Percentiles rank a stretch among this genome's conserved stretches.
Evolutionary conservation across 2,329 filamentous ascomycete genomes (phyloP).

Genomic region (Bipolaris oryzae): DNA sequence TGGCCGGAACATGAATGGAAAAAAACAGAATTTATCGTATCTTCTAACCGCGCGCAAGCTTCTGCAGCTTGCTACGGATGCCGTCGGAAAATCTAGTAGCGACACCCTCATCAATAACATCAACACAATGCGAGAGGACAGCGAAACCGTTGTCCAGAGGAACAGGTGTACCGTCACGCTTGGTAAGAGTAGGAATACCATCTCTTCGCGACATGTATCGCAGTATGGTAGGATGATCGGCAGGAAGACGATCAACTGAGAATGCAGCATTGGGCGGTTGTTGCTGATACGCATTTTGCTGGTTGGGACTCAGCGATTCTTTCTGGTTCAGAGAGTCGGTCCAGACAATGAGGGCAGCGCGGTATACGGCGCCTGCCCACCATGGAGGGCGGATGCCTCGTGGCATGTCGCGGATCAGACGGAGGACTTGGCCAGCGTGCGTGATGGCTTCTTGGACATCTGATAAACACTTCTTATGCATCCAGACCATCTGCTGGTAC

Average conservation of each 20-base stretch:
- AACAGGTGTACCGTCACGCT: slow-evolving; percentile 56
- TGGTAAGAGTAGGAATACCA: slow-evolving; percentile 59
- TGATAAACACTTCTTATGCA: slow-evolving; percentile 67
- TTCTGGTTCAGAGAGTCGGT: slow-evolving; percentile 62
- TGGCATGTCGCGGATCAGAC: slow-evolving; percentile 66
- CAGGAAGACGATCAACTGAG: slow-evolving; percentile 57
- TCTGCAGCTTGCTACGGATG: slow-evolving; percentile 60
- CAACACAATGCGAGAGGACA: slow-evolving; percentile 59
- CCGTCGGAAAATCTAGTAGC: slow-evolving; percentile 61
- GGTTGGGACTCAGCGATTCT: slow-evolving; percentile 49
- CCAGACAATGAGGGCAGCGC: slow-evolving; percentile 54
- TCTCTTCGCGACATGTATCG: slow-evolving; percentile 61
- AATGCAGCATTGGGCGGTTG: slow-evolving; percentile 49
- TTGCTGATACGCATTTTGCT: slow-evolving; percentile 48
- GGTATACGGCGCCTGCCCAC: slow-evolving; percentile 74
- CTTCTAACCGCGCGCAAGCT: slow-evolving; percentile 44
- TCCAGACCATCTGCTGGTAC: slow-evolving; percentile 61
- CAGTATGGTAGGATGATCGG: slow-evolving; percentile 59
- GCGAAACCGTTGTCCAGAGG: slow-evolving; percentile 56
- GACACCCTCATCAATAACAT: slow-evolving; percentile 60
- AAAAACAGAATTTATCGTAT: slow-evolving; percentile 7
- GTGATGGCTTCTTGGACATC: slow-evolving; percentile 68
- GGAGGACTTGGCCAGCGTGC: slow-evolving; percentile 71
- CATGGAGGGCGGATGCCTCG: slow-evolving; percentile 67
- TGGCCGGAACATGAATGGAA: neutral